phyloP scores from a whole-genome alignment of 192 early-diverging fungal species.

The Coemansia sp. region DNA sequence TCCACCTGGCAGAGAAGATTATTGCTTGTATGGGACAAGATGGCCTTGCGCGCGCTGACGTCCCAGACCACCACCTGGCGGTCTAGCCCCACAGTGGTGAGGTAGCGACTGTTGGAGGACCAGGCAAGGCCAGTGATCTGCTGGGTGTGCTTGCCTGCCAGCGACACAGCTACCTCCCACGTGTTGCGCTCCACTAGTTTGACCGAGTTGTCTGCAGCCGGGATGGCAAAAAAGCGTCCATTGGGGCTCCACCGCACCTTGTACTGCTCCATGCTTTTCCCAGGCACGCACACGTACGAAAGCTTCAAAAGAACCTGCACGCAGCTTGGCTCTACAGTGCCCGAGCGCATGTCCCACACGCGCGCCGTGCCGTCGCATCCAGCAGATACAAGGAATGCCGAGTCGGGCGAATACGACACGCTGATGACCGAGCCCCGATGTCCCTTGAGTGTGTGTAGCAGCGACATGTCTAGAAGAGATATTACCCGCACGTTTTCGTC shows the following conservation, averaged over 20 bases:
- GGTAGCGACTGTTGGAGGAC: constrained; percentile 62
- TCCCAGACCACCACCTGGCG: constrained; percentile 65
- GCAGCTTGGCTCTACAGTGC: constrained; percentile 45
- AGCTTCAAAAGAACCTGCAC: constrained; percentile 35
- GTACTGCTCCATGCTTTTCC: constrained; percentile 29
- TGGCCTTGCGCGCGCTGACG: constrained; percentile 47
- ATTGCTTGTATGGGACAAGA: constrained; percentile 35
- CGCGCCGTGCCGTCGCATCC: constrained; percentile 61
- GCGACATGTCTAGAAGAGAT: constrained; percentile 35
- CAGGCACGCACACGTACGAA: constrained; percentile 46
- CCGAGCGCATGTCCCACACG: constrained; percentile 60
- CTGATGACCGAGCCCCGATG: constrained; percentile 37
- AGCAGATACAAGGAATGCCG: constrained; percentile 42
- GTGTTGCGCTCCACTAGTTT: constrained; percentile 22
- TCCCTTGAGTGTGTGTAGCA: constrained; percentile 31
- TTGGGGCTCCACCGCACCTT: constrained; percentile 63
- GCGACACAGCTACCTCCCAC: constrained; percentile 31
- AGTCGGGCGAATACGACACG: constrained; percentile 35
- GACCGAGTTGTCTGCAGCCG: constrained; percentile 48
- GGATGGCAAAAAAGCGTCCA: constrained; percentile 58
- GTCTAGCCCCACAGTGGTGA: constrained; percentile 54
- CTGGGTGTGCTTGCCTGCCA: constrained; percentile 44
- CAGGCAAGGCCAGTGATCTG: constrained; percentile 53
- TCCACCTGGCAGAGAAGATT: constrained; percentile 54
- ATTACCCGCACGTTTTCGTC: constrained; percentile 39